Evolutionary conservation across 2,329 filamentous ascomycete genomes (phyloP), one percentile per base, ranked within the genome.

Genomic region (Chaetomium sp.): DNA sequence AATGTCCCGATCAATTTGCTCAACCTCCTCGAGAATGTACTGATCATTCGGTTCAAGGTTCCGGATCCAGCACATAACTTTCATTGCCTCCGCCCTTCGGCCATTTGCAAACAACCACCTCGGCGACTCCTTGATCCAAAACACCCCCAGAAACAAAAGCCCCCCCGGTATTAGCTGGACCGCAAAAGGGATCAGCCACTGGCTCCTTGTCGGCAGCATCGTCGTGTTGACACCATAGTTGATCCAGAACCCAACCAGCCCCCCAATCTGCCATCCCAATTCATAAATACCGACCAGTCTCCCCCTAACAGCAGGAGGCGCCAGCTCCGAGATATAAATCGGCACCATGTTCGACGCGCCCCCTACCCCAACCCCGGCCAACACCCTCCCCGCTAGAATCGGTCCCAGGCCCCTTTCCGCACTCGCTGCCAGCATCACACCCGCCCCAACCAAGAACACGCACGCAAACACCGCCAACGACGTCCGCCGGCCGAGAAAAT

Each of bases 21-120:
- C 76, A 32, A 91, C 75, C 69, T 91, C 88, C 67, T 91, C 87
- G 1, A 86, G 72, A 56, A 91, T 85, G 68, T 91, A 90, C 11
- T 74, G 70, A 59, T 88, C 77, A 5, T 78, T 74, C 0, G 71
- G 66, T 7, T 73, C 67, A 1, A 86, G 76, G 49, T 83, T 79
- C 42, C 84, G 77, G 60, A 88, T 81, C 82, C 83, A 87, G 74
- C 78, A 82, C 47, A 87, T 75, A 44, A 77, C 78, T 54, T 74
- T 70, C 57, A 82, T 72, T 12, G 79, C 84, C 65, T 84, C 70
- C 40, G 87, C 80, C 50, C 81, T 77, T 14, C 76, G 74, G 41
- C 80, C 81, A 62, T 82, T 81, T 47, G 76, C 76, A 63, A 88
- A 85, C 27, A 89, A 76, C 85, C 86, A 89, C 56, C 86, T 78